Evolutionary conservation across 164 flowering plant genomes (phyloP), one percentile per base, ranked within the genome.

Genomic region (Kingdonia uniflora): DNA sequence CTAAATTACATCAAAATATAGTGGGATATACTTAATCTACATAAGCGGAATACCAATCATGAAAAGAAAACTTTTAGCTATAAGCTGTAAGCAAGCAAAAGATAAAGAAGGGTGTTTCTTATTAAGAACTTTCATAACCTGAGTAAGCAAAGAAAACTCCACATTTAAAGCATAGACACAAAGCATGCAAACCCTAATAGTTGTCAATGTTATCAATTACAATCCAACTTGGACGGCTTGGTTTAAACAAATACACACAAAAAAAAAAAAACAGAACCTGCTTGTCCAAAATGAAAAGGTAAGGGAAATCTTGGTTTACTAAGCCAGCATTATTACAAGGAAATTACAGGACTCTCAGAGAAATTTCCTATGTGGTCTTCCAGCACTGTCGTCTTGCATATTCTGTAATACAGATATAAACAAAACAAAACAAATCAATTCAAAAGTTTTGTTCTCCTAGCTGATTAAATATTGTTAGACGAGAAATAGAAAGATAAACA

Each of bases 361-460:
- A 59, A 87, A 87, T 70, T 87, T 87, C 74, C 88, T 67, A 52
- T 68, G 60, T 3, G 91, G 91, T 61, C 85, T 75, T 60, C 86
- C 85, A n/a, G 80, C 79, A 65, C 81, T 88, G 74, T 81, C 88
- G 63, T 87, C 95, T 75, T 87, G 95, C 91, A 84, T 80, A 48
- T 86, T 85, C 95, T 85, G 85, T 57, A 54, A 62, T 44, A 29
- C 4, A 4, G 54, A 62, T 19, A 55, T 15, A 45, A 12, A 21
- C 48, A 11, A 20, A 25, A 39, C 20, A 38, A 8, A 49, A 49
- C 43, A 25, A 25, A 6, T 50, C 17, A 14, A 1, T 50, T 29
- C 24, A 53, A 26, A 14, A 17, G 42, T 19, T 13, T 19, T 2
- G 43, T 35, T 5, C 14, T 29, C 1, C 20, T 20, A 13, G 19